phyloP scores from a whole-genome alignment of 371 early-diverging fungal species.

The Cokeromyces recurvatus region DNA sequence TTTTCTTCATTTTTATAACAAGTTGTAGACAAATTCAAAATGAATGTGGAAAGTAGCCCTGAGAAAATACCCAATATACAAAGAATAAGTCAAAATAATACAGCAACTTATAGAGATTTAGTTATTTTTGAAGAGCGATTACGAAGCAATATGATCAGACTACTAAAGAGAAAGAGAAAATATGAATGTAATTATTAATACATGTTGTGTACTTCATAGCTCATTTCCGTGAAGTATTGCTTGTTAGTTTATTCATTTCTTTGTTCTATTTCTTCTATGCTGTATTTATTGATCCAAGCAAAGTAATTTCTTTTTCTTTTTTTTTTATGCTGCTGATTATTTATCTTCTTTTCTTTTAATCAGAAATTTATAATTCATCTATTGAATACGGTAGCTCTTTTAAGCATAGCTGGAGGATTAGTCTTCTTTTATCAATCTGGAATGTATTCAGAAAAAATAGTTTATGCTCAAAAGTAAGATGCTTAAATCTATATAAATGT shows the following conservation, averaged over 20 bases:
- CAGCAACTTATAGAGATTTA: slow-evolving; percentile 59
- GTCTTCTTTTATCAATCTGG: slow-evolving; percentile 57
- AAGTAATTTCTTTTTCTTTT: slow-evolving; percentile 18
- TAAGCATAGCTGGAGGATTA: slow-evolving; percentile 33
- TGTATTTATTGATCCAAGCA: slow-evolving; percentile 48
- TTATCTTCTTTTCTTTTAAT: not conserved
- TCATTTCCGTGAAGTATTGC: slow-evolving; percentile 17
- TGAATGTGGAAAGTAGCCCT: too few relatives aligned
- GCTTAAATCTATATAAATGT: too few relatives aligned
- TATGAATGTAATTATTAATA: slow-evolving; percentile 50
- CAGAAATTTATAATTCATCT: slow-evolving; percentile 33
- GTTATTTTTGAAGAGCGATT: slow-evolving; percentile 68
- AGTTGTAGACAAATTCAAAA: too few relatives aligned
- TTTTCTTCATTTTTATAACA: too few relatives aligned
- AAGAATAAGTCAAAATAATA: too few relatives aligned
- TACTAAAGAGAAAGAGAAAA: slow-evolving; percentile 55
- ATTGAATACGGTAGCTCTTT: slow-evolving; percentile 28
- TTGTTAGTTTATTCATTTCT: slow-evolving; percentile 24
- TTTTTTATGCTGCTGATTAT: not conserved
- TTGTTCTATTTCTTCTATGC: slow-evolving; percentile 45
- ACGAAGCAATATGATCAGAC: slow-evolving; percentile 52
- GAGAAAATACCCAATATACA: too few relatives aligned
- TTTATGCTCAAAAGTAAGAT: slow-evolving; percentile 60
- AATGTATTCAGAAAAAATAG: slow-evolving; percentile 61
- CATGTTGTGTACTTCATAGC: not conserved